A percentile compares a stretch with the other conserved stretches of the same genome.
Evolutionary conservation across 768 basidiomycete species (phyloP).

Genomic region (Pilatotrama ljubarskyi): DNA sequence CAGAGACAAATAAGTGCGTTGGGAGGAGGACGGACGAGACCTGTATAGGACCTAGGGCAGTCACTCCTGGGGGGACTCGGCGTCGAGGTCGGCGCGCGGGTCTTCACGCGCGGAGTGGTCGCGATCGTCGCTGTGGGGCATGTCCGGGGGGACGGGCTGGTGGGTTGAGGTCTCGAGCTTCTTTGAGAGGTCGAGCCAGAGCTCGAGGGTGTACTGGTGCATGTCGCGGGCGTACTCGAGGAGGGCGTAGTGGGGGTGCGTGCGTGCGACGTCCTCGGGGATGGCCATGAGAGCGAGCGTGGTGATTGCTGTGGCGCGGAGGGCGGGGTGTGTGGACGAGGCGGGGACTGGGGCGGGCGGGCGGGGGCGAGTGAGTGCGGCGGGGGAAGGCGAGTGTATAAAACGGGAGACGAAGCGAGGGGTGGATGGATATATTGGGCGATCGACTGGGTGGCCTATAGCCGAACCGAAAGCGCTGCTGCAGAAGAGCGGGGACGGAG

Average conservation of each 20-base stretch:
- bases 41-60: too few relatives aligned
- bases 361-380: too few relatives aligned
- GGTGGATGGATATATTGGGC: too few relatives aligned
- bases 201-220: slow-evolving; percentile 25
- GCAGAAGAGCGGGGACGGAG: too few relatives aligned
- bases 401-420: too few relatives aligned
- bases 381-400: too few relatives aligned
- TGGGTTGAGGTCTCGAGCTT: slow-evolving; percentile 5
- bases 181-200: slow-evolving; percentile 19
- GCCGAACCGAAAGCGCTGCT: not conserved
- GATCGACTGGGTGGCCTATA: too few relatives aligned
- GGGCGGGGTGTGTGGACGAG: too few relatives aligned
- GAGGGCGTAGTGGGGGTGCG: slow-evolving; percentile 16
- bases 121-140: not conserved
- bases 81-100: not conserved
- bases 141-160: not conserved
- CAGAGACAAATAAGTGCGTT: not conserved
- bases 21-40: not conserved
- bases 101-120: not conserved
- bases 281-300: not conserved
- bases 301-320: too few relatives aligned
- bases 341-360: too few relatives aligned
- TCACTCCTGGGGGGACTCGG: slow-evolving; percentile 15
- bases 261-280: slow-evolving; percentile 3
- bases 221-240: slow-evolving; percentile 23